Conservation (phyloP, 129 eudicot species). For the Flaveria linearis region DNA sequence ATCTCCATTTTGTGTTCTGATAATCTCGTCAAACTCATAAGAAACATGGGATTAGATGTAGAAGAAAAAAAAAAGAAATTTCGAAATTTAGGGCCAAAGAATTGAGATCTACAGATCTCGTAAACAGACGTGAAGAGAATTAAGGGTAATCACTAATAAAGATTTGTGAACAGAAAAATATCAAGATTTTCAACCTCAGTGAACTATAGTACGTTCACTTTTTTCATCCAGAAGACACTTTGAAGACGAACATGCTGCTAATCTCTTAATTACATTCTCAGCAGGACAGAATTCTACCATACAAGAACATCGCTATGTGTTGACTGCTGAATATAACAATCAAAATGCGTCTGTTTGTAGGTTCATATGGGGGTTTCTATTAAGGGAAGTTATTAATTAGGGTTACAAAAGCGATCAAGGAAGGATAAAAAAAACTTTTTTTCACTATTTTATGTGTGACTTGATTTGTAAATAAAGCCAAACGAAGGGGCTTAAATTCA, state of each 20-base stretch:
- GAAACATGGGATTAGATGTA: neutral
- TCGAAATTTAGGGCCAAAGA: neutral
- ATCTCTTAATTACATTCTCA: too few relatives aligned
- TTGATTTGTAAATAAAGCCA: too few relatives aligned
- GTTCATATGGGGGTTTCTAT: neutral
- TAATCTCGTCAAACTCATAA: neutral
- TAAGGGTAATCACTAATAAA: neutral
- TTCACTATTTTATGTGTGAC: too few relatives aligned
- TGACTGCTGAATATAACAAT: neutral
- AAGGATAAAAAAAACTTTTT: neutral
- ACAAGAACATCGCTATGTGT: neutral
- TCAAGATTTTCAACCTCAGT: neutral
- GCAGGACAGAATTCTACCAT: neutral
- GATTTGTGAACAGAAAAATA: neutral
- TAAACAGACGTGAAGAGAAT: conserved; percentile 1
- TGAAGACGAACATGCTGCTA: too few relatives aligned
- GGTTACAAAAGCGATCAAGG: neutral
- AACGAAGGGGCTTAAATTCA: too few relatives aligned
- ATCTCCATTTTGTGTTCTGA: too few relatives aligned
- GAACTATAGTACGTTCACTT: neutral
- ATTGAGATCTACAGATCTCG: neutral
- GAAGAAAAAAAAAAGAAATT: neutral
- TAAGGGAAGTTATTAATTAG: neutral
- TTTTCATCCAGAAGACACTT: too few relatives aligned
- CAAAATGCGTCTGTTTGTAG: neutral